Percentiles rank a stretch among this genome's conserved stretches.
Conservation (phyloP, 169 alveolate genomes). For the Besnoitia besnoiti region DNA sequence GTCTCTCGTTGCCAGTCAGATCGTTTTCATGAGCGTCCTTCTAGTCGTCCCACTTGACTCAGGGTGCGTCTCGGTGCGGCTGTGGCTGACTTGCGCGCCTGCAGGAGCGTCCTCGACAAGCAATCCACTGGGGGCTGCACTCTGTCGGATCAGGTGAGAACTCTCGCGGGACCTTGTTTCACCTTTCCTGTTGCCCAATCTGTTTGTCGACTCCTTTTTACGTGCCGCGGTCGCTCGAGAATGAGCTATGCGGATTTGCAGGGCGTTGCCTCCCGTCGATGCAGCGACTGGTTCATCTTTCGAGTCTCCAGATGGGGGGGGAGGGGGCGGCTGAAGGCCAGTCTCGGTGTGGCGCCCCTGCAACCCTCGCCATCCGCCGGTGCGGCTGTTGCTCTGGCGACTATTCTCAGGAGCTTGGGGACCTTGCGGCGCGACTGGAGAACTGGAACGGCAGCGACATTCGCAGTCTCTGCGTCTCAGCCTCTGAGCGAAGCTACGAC, state of each 20-base stretch:
- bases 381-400: not conserved
- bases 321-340: too few species aligned
- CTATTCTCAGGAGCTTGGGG: not conserved
- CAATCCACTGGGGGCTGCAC: conserved; percentile 17
- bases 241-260: too few species aligned
- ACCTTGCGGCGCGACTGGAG: not conserved
- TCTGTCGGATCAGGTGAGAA: not conserved
- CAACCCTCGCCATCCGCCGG: too few species aligned
- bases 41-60: too few species aligned
- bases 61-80: not conserved
- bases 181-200: not conserved
- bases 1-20: too few species aligned
- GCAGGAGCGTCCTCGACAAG: not conserved
- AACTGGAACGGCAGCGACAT: conserved; percentile 27
- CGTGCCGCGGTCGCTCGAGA: too few species aligned
- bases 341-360: too few species aligned
- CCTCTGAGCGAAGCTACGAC: conserved; percentile 88
- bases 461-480: conserved; percentile 82
- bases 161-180: not conserved
- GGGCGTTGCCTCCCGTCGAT: too few species aligned
- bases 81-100: not conserved
- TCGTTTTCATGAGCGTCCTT: too few species aligned
- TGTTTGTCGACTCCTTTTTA: not conserved
- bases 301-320: too few species aligned
- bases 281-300: too few species aligned